A percentile compares a stretch with the other conserved stretches of the same genome.
Evolutionary conservation across 805 yeast genomes (phyloP).

Genomic region (Myxozyma kluyveri): DNA sequence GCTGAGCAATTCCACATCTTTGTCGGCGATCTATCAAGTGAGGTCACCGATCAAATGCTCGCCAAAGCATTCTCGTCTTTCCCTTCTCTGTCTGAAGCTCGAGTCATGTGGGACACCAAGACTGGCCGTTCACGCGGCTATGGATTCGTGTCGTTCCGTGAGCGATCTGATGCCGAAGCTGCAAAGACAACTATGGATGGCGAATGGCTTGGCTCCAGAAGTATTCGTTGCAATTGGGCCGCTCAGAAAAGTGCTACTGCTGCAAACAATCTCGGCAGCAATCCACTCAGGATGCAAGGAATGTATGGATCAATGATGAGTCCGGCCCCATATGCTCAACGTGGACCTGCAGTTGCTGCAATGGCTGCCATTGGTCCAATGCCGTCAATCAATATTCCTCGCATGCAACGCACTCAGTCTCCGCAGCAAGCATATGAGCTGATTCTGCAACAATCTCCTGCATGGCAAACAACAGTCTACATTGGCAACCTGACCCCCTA

Average conservation of each 20-base stretch:
- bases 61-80: conserved; percentile 55
- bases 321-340: too few relatives aligned
- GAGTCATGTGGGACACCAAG: conserved; percentile 97
- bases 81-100: conserved; percentile 70
- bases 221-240: conserved; percentile 87
- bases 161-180: conserved; percentile 64
- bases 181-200: conserved; percentile 78
- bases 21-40: conserved; percentile 81
- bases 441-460: conserved; percentile 73
- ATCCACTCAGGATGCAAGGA: not conserved
- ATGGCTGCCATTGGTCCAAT: too few relatives aligned
- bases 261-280: not conserved
- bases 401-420: not conserved
- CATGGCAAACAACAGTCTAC: conserved; percentile 82
- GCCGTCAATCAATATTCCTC: not conserved
- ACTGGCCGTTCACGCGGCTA: conserved; percentile 61
- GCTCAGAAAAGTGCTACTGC: conserved; percentile 48
- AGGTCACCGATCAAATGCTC: conserved; percentile 75
- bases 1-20: conserved; percentile 66
- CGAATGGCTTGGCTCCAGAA: conserved; percentile 64
- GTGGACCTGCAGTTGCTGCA: not conserved
- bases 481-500: conserved; percentile 80
- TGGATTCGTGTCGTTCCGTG: conserved; percentile 78
- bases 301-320: not conserved
- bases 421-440: conserved; percentile 62